These are phyloP conservation scores for Phaeosphaeriaceae sp. DNA, from an alignment of 2,329 filamentous ascomycete genomes.

Conservation along the genomic window DNA sequence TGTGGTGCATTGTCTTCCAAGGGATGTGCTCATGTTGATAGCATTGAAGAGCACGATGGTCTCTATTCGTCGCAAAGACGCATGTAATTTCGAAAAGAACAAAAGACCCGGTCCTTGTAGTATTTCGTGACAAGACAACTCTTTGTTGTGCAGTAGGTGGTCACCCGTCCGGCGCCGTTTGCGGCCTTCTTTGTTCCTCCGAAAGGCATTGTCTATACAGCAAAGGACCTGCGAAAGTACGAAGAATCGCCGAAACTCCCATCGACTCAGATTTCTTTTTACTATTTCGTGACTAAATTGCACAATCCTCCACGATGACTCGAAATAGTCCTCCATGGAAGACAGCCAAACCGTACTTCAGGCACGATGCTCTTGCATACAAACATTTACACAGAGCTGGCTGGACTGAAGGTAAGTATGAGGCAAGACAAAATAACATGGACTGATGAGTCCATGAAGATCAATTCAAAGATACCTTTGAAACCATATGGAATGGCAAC, in stretches of 20 bases:
- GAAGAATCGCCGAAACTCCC: too few species aligned
- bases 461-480: neutral
- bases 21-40: too few species aligned
- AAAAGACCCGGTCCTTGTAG: too few species aligned
- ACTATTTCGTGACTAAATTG: too few species aligned
- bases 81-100: too few species aligned
- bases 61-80: too few species aligned
- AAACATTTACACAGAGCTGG: neutral
- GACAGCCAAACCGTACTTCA: neutral
- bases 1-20: too few species aligned
- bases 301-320: too few species aligned
- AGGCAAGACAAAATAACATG: neutral
- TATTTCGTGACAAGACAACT: too few species aligned
- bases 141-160: too few species aligned
- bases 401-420: neutral
- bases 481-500: neutral
- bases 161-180: neutral
- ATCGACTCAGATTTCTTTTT: too few species aligned
- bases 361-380: neutral
- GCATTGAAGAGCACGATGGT: too few species aligned
- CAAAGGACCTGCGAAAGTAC: neutral
- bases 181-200: neutral
- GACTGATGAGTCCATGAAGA: neutral
- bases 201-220: neutral
- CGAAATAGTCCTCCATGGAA: neutral